Evolutionary conservation across 129 eudicot species (phyloP), one percentile per base, ranked within the genome.

Genomic region (Escallonia herrerae): DNA sequence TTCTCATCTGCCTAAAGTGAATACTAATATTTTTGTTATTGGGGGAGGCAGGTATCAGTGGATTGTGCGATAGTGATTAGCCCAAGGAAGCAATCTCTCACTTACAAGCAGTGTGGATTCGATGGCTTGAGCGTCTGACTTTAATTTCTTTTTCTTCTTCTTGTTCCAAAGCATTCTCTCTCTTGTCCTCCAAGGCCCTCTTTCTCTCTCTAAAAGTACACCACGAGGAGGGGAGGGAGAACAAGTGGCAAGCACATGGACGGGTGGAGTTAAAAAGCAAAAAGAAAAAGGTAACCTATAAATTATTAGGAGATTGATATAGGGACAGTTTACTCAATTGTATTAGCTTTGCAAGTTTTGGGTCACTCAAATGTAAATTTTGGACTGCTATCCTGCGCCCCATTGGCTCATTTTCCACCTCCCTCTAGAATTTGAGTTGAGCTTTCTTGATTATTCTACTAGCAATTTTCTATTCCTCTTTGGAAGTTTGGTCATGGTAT

Each of bases 101-200:
- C 86, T 9, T 73, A 81, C 71, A 94, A 89, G 76, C 90, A 83
- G 66, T 94, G 99, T 78, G 97, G 97, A 59, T 78, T 94, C 56
- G 96, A 93, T 80, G 93, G 99, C 65, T 63, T 93, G 55, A 87
- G 80, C 71, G 95, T 93, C 45, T 93, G 83, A 93, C 57, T 10
- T 14, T 37, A 15, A 58, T 71, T 43, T 64, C 15, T 33, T 33
- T 46, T 38, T 40, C 45, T 61, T n/a, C 58, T 53, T 11, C 58
- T 53, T 53, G 13, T 12, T 33, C 54, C 9, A 53, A 53, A 53
- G 58, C 58, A 45, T 45, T 53, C 58, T 3, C 54, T 49, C 0
- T 49, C 33, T 53, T 53, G n/a, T n/a, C n/a, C 49, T 45, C 9
- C 49, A 45, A 45, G 49, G 9, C 54, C 54, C 54, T 49, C 58